These are phyloP conservation scores for Mucor sp. DNA, from an alignment of 371 early-diverging fungal genomes.

Conservation along the genomic window DNA sequence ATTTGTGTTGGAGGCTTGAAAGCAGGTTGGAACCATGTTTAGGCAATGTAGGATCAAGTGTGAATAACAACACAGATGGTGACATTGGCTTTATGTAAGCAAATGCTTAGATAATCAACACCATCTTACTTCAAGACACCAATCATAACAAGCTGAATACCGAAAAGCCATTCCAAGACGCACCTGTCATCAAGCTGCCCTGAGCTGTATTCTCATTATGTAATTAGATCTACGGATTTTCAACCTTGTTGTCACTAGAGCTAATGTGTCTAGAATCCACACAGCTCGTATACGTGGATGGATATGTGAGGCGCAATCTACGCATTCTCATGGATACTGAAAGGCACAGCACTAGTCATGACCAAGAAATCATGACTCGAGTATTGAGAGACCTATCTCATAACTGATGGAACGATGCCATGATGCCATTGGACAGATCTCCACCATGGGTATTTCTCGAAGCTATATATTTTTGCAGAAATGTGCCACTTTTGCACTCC, in stretches of 20 bases:
- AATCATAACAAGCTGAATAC: too few species aligned
- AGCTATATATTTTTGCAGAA: not conserved
- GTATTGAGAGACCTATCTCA: not conserved
- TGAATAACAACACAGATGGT: too few species aligned
- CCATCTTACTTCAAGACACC: too few species aligned
- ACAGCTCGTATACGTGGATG: not conserved
- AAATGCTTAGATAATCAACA: not conserved
- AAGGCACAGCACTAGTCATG: not conserved
- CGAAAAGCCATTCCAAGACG: not conserved
- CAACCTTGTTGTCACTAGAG: not conserved
- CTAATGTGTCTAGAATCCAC: not conserved
- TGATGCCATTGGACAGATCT: not conserved
- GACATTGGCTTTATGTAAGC: not conserved
- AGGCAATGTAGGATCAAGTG: too few species aligned
- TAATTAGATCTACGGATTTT: not conserved
- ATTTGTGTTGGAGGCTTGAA: not conserved
- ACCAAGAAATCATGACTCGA: not conserved
- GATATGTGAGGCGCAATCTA: not conserved
- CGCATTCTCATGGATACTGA: not conserved
- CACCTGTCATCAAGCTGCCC: not conserved
- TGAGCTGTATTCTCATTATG: not conserved
- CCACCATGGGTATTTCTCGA: not conserved
- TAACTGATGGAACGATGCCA: not conserved
- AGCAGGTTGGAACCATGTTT: too few species aligned
- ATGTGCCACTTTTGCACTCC: not conserved